phyloP scores from a whole-genome alignment of 257 asterid genomes.

The Solanum pimpinellifolium region DNA sequence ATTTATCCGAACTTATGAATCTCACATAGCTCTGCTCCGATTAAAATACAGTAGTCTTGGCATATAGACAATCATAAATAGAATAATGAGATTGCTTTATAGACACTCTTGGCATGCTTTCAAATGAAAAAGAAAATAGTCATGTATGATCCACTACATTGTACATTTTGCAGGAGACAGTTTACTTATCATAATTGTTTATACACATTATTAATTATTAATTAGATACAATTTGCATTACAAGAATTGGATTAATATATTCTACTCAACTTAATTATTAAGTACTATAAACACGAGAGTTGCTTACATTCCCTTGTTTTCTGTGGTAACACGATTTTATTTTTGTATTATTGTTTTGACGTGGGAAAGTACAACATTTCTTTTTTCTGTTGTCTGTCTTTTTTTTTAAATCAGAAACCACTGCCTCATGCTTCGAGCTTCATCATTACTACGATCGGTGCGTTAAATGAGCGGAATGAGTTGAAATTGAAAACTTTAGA shows the following conservation, averaged over 20 bases:
- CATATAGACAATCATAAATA: not conserved
- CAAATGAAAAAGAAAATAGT: conserved; percentile 4
- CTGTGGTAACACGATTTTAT: not conserved
- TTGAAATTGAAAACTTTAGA: fast-evolving
- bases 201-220: not conserved
- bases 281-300: not conserved
- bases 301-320: not conserved
- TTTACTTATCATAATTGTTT: not conserved
- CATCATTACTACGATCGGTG: not conserved
- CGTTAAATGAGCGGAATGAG: too few relatives aligned
- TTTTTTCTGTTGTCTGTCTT: not conserved
- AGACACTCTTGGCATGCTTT: conserved; percentile 40
- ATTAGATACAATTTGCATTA: not conserved
- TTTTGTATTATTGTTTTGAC: not conserved
- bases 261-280: not conserved
- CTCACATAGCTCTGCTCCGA: not conserved
- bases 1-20: too few relatives aligned
- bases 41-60: not conserved
- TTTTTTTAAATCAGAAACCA: not conserved
- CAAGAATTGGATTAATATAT: not conserved
- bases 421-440: not conserved
- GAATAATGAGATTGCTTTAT: conserved; percentile 24
- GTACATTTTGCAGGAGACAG: not conserved
- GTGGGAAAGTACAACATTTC: not conserved
- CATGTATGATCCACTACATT: not conserved